These are phyloP conservation scores for Dichotomopilus funicola DNA, from an alignment of 2,329 filamentous ascomycete genomes.

Conservation along the genomic window DNA sequence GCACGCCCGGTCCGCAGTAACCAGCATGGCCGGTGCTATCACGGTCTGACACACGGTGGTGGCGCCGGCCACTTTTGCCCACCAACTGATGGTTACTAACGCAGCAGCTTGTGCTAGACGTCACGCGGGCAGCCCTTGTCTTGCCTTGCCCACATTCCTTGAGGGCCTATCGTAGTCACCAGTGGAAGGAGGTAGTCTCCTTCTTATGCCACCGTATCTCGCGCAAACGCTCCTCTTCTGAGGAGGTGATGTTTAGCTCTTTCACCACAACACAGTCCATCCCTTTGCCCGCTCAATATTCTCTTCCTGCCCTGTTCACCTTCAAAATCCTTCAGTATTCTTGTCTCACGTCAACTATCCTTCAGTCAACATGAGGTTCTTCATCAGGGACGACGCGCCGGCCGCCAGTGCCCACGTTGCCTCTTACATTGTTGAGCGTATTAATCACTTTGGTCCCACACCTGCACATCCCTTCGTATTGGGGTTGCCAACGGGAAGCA, in stretches of 20 bases:
- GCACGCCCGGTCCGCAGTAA: not conserved
- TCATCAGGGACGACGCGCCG: slow-evolving; percentile 59
- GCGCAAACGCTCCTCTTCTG: not conserved
- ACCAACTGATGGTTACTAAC: too few species aligned
- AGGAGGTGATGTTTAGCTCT: too few species aligned
- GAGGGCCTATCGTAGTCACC: not conserved
- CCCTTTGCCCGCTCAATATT: too few species aligned
- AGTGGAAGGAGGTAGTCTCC: not conserved
- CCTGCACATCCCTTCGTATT: slow-evolving; percentile 62
- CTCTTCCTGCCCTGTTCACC: too few species aligned
- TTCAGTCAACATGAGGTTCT: slow-evolving; percentile 55
- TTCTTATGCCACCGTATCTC: not conserved
- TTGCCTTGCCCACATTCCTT: not conserved
- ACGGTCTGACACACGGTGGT: not conserved
- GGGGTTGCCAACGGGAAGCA: slow-evolving; percentile 67
- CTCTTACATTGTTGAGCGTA: slow-evolving; percentile 67
- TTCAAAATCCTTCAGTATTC: too few species aligned
- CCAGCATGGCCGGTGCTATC: slow-evolving; percentile 7
- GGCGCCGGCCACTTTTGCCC: not conserved
- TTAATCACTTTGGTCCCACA: slow-evolving; percentile 60
- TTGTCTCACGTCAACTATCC: not conserved
- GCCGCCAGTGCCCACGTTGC: slow-evolving; percentile 62
- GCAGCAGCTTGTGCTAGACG: too few species aligned
- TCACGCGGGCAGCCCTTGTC: not conserved
- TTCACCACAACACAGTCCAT: too few species aligned